Base-by-base conservation (phyloP, 768 basidiomycete genomes). In the Russula lepida region DNA sequence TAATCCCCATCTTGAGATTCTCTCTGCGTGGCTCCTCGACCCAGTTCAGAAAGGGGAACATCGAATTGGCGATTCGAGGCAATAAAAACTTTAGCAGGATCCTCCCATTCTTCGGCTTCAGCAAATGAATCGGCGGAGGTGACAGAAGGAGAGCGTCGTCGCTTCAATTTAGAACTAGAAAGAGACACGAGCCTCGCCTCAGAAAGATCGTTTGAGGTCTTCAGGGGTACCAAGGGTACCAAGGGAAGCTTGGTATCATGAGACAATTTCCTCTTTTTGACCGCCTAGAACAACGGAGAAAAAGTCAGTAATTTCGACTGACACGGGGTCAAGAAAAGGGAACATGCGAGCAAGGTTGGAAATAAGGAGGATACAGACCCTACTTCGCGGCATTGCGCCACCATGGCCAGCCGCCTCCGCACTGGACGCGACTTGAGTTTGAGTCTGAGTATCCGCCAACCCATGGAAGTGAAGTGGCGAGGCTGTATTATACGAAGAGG, bases 381-480 rank as follows among this genome's bases (percentile, higher is more conserved):
- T 43, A 32, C 37, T 48, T 27, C 43, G 56, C 25, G 37, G 27
- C 47, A 25, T 9, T 41, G 15, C 23, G 3, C 46, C 12, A 33
- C 13, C 30, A 21, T 51, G 43, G 7, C 25, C 28, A 25, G 21
- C 53, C 56, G 25, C 37, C 49, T 58, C 51, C 11, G 30, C 12
- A 19, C 30, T 23, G 6, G 73, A 69, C 33, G 75, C 74, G 5
- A 68, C 63, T 62, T 80, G 79, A 0, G 77, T 77, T 64, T 85
- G 81, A 0, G 81, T 79, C 66, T 84, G 81, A 1, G 81, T 82
- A 9, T 71, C 64, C 3, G 77, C 81, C 21, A 86, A 74, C 3
- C 82, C 85, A 66, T 83, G 79, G 62, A 83, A 77, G 67, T 81
- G 78, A 71, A 85, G 84, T 58, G 74, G 76, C 30, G 81, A 78